These are phyloP conservation scores for Kazachstania viticola DNA, from an alignment of 805 yeast species.

Conservation along the genomic window DNA sequence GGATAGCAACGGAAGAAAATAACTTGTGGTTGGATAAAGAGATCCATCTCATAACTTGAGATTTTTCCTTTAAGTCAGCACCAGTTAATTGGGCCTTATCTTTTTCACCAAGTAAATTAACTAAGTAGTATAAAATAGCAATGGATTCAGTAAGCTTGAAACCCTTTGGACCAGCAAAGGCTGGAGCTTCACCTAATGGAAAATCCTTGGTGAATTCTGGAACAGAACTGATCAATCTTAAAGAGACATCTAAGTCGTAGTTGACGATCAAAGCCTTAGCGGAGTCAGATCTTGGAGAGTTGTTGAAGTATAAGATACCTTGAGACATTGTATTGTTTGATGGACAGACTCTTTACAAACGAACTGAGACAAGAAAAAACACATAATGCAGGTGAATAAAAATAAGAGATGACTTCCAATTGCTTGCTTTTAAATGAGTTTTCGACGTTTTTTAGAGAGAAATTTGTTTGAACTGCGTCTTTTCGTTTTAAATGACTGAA, in stretches of 20 bases:
- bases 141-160: slow-evolving; percentile 57
- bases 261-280: slow-evolving; percentile 41
- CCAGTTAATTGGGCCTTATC: slow-evolving; percentile 41
- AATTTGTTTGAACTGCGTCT: too few relatives aligned
- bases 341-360: too few relatives aligned
- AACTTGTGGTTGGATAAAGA: slow-evolving; percentile 66
- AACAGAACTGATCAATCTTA: slow-evolving; percentile 28
- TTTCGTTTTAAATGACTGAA: too few relatives aligned
- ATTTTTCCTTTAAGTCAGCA: slow-evolving; percentile 49
- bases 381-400: neutral
- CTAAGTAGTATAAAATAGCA: slow-evolving; percentile 29
- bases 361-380: neutral
- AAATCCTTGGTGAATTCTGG: slow-evolving; percentile 34
- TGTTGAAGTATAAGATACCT: slow-evolving; percentile 47
- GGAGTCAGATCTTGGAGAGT: slow-evolving; percentile 19
- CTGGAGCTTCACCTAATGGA: slow-evolving; percentile 58
- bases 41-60: slow-evolving; percentile 56
- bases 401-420: too few relatives aligned
- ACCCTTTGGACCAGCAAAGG: slow-evolving; percentile 64
- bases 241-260: slow-evolving; percentile 47
- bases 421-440: too few relatives aligned
- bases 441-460: too few relatives aligned
- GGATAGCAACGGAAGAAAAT: slow-evolving; percentile 33
- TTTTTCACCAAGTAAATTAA: slow-evolving; percentile 27
- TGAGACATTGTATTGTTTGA: slow-evolving; percentile 59